A percentile compares a stretch with the other conserved stretches of the same genome.
phyloP scores from a whole-genome alignment of 179 eudicot species.

The Camellia oleifera region DNA sequence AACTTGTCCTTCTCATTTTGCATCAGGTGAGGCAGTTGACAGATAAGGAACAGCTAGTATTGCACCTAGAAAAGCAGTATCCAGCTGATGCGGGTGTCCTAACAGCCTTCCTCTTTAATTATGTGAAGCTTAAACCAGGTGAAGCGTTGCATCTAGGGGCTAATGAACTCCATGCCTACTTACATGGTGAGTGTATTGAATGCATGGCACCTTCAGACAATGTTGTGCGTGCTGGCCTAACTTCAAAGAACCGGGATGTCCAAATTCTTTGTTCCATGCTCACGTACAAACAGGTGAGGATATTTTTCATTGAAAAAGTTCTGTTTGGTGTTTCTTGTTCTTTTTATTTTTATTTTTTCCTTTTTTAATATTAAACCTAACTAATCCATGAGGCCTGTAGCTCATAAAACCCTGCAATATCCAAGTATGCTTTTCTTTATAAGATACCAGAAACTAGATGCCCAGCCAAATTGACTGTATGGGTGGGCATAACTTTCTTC shows the following conservation, averaged over 20 bases:
- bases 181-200: constrained; percentile 82
- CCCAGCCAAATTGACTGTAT: background rate
- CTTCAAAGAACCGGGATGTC: constrained; percentile 79
- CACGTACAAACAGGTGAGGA: constrained; percentile 77
- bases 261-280: constrained; percentile 83
- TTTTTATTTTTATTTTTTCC: background rate
- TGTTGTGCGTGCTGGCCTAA: constrained; percentile 94
- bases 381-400: background rate
- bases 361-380: background rate
- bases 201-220: constrained; percentile 99
- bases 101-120: constrained; percentile 73
- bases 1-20: background rate
- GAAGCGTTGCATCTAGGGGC: constrained; percentile 81
- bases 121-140: constrained; percentile 75
- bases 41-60: constrained; percentile 62
- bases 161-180: constrained; percentile 92
- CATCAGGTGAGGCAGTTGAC: constrained; percentile 51
- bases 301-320: background rate
- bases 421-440: background rate
- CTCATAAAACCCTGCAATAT: background rate
- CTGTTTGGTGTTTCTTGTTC: background rate
- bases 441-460: background rate
- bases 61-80: constrained; percentile 67
- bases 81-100: constrained; percentile 84
- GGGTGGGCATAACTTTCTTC: background rate